Percentiles rank a stretch among this genome's conserved stretches.
phyloP scores from a whole-genome alignment of 768 basidiomycete genomes.

The Pisolithus albus region DNA sequence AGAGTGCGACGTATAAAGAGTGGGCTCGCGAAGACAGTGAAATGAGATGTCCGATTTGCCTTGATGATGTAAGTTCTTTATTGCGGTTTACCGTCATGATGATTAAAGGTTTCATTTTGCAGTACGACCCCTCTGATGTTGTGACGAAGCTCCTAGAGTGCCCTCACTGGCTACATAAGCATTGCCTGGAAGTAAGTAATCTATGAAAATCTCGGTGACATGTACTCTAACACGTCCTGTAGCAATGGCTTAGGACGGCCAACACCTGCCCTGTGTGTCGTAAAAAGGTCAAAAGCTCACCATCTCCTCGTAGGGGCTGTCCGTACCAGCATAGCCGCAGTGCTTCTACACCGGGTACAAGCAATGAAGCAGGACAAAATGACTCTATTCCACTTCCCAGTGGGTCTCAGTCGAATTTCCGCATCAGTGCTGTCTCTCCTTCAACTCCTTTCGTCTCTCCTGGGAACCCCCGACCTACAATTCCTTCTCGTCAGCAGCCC shows the following conservation, averaged over 20 bases:
- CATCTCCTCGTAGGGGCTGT: slow-evolving; percentile 15
- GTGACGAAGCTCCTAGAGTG: slow-evolving; percentile 66
- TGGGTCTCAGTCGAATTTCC: slow-evolving; percentile 9
- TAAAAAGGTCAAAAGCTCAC: slow-evolving; percentile 39
- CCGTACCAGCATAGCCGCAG: slow-evolving; percentile 2
- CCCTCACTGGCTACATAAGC: slow-evolving; percentile 74
- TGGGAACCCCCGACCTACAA: not conserved
- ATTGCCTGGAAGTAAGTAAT: slow-evolving; percentile 59
- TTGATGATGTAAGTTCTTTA: slow-evolving; percentile 64
- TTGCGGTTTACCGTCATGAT: not conserved
- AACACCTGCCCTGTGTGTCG: slow-evolving; percentile 81
- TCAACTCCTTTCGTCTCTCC: not conserved
- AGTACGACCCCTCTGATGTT: slow-evolving; percentile 61
- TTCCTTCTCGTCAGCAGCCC: not conserved
- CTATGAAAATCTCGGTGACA: not conserved
- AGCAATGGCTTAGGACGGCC: slow-evolving; percentile 79
- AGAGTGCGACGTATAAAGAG: slow-evolving; percentile 57
- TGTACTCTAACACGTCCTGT: slow-evolving; percentile 5
- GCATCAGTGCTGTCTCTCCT: not conserved
- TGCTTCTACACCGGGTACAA: slow-evolving; percentile 6
- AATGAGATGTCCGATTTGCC: slow-evolving; percentile 73
- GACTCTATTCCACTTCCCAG: not conserved
- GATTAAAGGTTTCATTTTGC: slow-evolving; percentile 5
- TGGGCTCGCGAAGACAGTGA: slow-evolving; percentile 65
- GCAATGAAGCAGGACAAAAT: slow-evolving; percentile 1